Evolutionary conservation across 352 stramenopile genomes (phyloP).

Genomic region (Globisporangium nunn): DNA sequence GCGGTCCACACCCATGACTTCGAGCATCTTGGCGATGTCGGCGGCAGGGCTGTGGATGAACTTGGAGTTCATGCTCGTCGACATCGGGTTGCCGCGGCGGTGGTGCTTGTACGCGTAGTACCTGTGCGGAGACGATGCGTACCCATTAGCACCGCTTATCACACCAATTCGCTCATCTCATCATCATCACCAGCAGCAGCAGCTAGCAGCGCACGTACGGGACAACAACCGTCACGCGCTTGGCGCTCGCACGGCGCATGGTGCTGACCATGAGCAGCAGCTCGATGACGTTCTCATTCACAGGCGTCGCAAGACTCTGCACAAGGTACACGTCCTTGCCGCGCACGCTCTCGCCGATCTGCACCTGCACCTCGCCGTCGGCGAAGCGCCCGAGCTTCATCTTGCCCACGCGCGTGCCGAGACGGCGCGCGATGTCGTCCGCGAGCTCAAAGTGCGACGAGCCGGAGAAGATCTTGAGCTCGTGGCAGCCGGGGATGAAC

Average conservation of each 20-base stretch:
- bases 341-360: conserved; percentile 89
- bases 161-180: background rate
- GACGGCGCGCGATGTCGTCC: conserved; percentile 83
- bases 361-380: conserved; percentile 90
- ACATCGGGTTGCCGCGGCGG: conserved; percentile 74
- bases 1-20: conserved; percentile 92
- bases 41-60: conserved; percentile 86
- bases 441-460: conserved; percentile 88
- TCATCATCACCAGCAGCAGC: background rate
- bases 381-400: conserved; percentile 88
- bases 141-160: background rate
- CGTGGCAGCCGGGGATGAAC: conserved; percentile 89
- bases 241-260: conserved; percentile 89
- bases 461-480: conserved; percentile 91
- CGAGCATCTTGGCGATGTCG: conserved; percentile 90
- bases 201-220: conserved; percentile 46
- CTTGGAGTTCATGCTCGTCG: conserved; percentile 88
- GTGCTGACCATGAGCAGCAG: conserved; percentile 93
- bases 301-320: conserved; percentile 87
- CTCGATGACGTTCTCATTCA: conserved; percentile 95
- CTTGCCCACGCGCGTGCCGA: conserved; percentile 84
- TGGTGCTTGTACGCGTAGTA: conserved; percentile 94
- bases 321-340: conserved; percentile 94
- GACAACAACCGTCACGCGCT: conserved; percentile 92
- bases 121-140: conserved; percentile 11